These are phyloP conservation scores for Beauveria australis DNA, from an alignment of 2,329 filamentous ascomycete species.

Conservation along the genomic window DNA sequence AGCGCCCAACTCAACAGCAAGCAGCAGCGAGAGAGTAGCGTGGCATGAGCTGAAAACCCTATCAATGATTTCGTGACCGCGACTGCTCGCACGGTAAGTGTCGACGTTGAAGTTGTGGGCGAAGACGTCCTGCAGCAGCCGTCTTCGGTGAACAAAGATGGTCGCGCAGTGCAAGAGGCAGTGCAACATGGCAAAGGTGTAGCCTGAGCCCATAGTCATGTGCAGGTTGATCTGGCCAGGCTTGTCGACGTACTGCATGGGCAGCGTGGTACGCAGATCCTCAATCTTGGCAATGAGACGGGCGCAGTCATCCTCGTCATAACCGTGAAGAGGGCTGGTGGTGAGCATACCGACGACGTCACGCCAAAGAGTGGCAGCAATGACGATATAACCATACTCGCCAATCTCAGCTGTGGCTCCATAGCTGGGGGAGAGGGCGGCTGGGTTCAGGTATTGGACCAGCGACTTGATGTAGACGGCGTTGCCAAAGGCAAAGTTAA, in stretches of 20 bases:
- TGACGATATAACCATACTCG: constrained; percentile 54
- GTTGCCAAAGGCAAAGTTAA: constrained; percentile 56
- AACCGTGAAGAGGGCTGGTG: constrained; percentile 40
- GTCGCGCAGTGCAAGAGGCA: constrained; percentile 52
- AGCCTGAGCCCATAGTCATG: constrained; percentile 56
- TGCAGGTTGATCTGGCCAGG: constrained; percentile 53
- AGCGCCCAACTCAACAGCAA: constrained; percentile 45
- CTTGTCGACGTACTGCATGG: constrained; percentile 54
- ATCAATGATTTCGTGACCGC: constrained; percentile 46
- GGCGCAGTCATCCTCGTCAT: constrained; percentile 45
- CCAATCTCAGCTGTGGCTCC: constrained; percentile 43
- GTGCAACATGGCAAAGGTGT: constrained; percentile 55
- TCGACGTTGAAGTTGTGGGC: constrained; percentile 44
- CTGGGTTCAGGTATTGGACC: constrained; percentile 29
- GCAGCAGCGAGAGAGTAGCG: constrained; percentile 47
- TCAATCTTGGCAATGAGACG: constrained; percentile 48
- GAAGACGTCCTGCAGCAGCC: constrained; percentile 49
- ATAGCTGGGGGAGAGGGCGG: constrained; percentile 28
- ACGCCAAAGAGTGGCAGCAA: constrained; percentile 53
- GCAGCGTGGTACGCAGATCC: constrained; percentile 43
- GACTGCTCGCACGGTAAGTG: constrained; percentile 41
- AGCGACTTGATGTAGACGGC: constrained; percentile 52
- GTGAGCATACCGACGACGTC: constrained; percentile 55
- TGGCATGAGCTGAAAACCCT: constrained; percentile 51
- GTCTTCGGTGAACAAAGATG: constrained; percentile 52